Base-by-base conservation (phyloP, 2,329 filamentous ascomycete species). In the Paecilomyces fulvus region DNA sequence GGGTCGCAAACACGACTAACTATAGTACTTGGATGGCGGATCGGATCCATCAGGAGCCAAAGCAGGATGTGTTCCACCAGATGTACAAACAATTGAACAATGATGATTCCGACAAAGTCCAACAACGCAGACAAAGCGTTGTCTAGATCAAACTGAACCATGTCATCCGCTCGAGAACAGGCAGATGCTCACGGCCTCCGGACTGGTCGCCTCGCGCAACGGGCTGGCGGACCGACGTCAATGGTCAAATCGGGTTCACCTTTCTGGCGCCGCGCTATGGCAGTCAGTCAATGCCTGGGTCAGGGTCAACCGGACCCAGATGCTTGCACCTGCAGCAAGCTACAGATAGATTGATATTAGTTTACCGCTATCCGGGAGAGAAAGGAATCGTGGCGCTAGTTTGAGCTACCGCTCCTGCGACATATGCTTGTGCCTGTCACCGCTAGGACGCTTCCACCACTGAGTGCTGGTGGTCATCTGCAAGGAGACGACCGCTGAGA, bases 151-250 rank as follows among this genome's bases (percentile, higher is more conserved):
- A 43, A n/a, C 37, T 17, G 37, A 43, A 20, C 37, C 37, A 43
- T 43, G 37, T 43, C 37, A 43, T 43, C 37, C 30, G 50, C 50
- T 30, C 31, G 50, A 43, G 37, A 43, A 53, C 30, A 43, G 51
- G 51, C 37, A 53, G 51, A 53, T 53, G 51, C 51, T 31, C 37
- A 23, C n/a, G 30, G 7, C 30, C 30, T 53, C 51, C 30, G 30
- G 51, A 53, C 14, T 53, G 51, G 51, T 53, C 37, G 51, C 51
- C 51, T 53, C 51, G 51, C 30, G 28, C 31, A 31, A 30, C 14
- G 21, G 28, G 17, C 33, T 53, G 5, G 25, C 50, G 17, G n/a
- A 10, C 14, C 50, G 14, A 25, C 50, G 25, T 52, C 17, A 28
- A 10, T 52, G 30, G 21, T 53, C 48, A 49, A 49, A 49, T 49